phyloP scores from a whole-genome alignment of 1,284 basidiomycete species.

The Ustilago xerochloae region DNA sequence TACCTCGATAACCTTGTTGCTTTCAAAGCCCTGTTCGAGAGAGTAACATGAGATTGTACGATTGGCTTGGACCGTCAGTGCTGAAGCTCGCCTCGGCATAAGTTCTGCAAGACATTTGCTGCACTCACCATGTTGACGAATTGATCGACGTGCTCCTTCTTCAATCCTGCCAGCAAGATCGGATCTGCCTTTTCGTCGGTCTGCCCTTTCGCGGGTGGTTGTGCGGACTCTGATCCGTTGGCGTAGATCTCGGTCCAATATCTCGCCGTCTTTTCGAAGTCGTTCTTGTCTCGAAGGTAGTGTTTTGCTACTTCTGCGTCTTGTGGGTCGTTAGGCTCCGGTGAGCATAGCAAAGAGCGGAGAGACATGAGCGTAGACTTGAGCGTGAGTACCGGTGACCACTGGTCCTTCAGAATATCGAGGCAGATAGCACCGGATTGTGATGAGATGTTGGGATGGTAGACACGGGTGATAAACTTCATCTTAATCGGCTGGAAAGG shows the following conservation, averaged over 20 bases:
- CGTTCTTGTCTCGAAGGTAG: slow-evolving; percentile 84
- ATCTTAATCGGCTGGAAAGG: slow-evolving; percentile 98
- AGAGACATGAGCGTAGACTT: slow-evolving; percentile 96
- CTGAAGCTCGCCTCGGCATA: no score
- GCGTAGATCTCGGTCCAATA: slow-evolving; percentile 77
- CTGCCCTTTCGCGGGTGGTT: slow-evolving; percentile 43
- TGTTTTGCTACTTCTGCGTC: slow-evolving; percentile 95
- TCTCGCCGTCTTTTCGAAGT: slow-evolving; percentile 90
- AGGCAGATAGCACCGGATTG: slow-evolving; percentile 92
- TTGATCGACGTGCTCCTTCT: slow-evolving; percentile 70
- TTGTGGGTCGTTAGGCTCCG: slow-evolving; percentile 96
- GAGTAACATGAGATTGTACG: no score
- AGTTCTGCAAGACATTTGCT: neutral
- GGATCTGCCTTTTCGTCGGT: slow-evolving; percentile 56
- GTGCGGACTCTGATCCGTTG: slow-evolving; percentile 46
- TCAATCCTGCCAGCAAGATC: slow-evolving; percentile 70
- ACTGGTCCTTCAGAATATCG: slow-evolving; percentile 75
- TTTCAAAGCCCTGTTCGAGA: slow-evolving; percentile 73
- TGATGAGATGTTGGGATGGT: slow-evolving; percentile 96
- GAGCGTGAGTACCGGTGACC: slow-evolving; percentile 76
- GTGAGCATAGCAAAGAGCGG: slow-evolving; percentile 93
- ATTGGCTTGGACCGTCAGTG: no score
- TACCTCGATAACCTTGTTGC: slow-evolving; percentile 85
- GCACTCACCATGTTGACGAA: slow-evolving; percentile 68
- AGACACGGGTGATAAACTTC: slow-evolving; percentile 78